Evolutionary conservation across 176 grass and related monocot species (phyloP).

Genomic region (Pontederia paniculata): DNA sequence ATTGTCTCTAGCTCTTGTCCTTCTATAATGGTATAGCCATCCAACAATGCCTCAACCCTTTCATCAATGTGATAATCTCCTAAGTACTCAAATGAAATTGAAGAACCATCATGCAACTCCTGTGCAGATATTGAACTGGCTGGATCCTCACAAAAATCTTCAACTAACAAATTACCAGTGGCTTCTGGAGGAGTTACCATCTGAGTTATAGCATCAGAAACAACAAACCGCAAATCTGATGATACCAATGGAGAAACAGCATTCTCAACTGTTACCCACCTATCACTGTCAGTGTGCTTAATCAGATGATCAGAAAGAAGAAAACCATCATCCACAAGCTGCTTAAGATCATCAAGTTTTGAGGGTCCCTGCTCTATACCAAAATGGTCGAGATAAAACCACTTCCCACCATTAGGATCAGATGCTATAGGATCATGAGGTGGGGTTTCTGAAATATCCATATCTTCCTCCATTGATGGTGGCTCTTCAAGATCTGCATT

Average conservation of each 20-base stretch:
- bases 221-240: conserved; percentile 37
- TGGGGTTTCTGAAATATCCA: conserved; percentile 97
- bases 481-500: conserved; percentile 37
- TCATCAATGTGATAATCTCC: conserved; percentile 76
- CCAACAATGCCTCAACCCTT: conserved; percentile 68
- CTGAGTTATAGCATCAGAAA: conserved; percentile 38
- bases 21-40: conserved; percentile 47
- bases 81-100: conserved; percentile 21
- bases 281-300: conserved; percentile 75
- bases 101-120: conserved; percentile 33
- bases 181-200: conserved; percentile 37
- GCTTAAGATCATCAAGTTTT: conserved; percentile 58
- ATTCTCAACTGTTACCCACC: conserved; percentile 89
- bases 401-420: conserved; percentile 46
- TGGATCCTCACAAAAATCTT: conserved; percentile 34
- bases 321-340: conserved; percentile 62
- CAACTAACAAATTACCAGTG: conserved; percentile 67
- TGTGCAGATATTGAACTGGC: conserved; percentile 23
- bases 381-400: conserved; percentile 86
- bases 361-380: conserved; percentile 86
- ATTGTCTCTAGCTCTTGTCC: conserved; percentile 70
- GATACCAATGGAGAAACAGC: conserved; percentile 64
- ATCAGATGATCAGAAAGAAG: conserved; percentile 96
- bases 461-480: conserved; percentile 91
- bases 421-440: conserved; percentile 50